Evolutionary conservation across 192 early-diverging fungal species (phyloP).

Genomic region (Backusella macrospora): DNA sequence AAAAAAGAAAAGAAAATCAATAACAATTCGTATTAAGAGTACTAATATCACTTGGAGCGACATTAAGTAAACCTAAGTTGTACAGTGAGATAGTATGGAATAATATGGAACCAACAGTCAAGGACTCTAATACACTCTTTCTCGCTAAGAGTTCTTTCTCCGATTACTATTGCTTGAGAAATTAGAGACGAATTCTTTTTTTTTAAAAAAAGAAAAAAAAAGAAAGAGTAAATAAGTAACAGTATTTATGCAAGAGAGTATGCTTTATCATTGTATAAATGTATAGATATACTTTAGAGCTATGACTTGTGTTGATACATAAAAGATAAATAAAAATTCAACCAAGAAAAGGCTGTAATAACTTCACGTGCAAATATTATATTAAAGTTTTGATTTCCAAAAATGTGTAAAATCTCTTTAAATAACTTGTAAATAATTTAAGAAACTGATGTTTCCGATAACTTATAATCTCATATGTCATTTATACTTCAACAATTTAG

Average conservation of each 20-base stretch:
- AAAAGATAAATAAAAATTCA: neutral
- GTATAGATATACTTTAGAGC: neutral
- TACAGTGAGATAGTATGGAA: too few species aligned
- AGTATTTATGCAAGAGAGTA: neutral
- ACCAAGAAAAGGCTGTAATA: neutral
- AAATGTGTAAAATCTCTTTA: neutral
- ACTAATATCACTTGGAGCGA: too few species aligned
- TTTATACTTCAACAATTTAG: too few species aligned
- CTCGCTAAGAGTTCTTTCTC: neutral
- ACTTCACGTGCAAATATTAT: neutral
- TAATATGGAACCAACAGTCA: too few species aligned
- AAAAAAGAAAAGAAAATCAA: too few species aligned
- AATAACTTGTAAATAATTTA: too few species aligned
- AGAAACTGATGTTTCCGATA: too few species aligned
- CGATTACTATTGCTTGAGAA: neutral
- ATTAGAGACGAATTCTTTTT: neutral
- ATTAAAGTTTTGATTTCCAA: neutral
- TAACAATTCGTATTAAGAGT: too few species aligned
- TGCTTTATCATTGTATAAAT: neutral
- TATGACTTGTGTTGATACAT: neutral
- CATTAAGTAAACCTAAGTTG: too few species aligned
- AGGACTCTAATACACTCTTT: too few species aligned
- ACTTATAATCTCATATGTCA: too few species aligned
- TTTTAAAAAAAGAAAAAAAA: neutral
- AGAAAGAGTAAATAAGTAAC: too few species aligned